Base-by-base conservation (phyloP, 495 filamentous ascomycete species). In the Aspergillus wentii region DNA sequence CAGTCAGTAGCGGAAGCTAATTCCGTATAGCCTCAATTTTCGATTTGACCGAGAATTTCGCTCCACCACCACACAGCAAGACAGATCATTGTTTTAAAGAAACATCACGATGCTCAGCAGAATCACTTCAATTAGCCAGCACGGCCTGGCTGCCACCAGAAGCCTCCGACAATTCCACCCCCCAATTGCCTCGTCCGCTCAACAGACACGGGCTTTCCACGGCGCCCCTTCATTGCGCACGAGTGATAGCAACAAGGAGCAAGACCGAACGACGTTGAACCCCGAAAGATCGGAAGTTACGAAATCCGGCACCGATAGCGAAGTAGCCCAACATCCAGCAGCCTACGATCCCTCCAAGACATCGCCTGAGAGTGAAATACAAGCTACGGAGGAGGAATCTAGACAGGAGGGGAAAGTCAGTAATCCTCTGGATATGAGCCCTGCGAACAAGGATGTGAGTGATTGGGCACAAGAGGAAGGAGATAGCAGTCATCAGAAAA, bases 281-380 rank as follows among this genome's bases (percentile, higher is more conserved):
- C 71, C 78, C 0, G 57, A 74, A 35, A 54, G 68, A 8, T 71
- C 65, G 17, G 80, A 86, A 47, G 74, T 71, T 47, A 68, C 63
- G 23, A 75, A 83, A 48, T 69, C 68, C 20, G 80, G 73, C 4
- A 75, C 72, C 6, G 79, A 83, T 40, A 61, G 73, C 44, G 65
- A 68, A 27, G 67, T 73, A 2, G 71, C 76, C 8, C 49, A 56
- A 8, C 64, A 67, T 21, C 50, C 59, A 0, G 59, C 75, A 0
- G 76, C 81, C 0, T 86, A 77, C 45, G 68, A 84, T 49, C 79
- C 81, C 0, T 53, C 57, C 14, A 73, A 63, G 25, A 84, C 78
- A 16, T 48, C 62, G 8, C 81, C 82, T 0, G 74, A 82, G 55
- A 49, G 57, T 20, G 66, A 80, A 51, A 59, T 73, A 18, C 49